Evolutionary conservation across 768 basidiomycete genomes (phyloP).

Genomic region (Dictyophora rubrovolvata): DNA sequence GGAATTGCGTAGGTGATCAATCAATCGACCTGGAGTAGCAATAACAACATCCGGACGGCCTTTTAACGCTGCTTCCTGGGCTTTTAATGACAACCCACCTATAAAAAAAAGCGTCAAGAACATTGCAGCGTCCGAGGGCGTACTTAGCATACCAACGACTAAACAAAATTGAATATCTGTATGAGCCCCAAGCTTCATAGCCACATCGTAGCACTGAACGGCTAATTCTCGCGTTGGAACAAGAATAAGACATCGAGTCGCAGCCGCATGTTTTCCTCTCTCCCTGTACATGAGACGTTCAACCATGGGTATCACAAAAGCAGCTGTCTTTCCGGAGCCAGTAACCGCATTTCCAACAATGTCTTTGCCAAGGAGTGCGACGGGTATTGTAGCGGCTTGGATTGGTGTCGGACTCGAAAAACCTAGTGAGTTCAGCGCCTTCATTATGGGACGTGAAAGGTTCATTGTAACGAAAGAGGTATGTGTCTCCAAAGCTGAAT

Average conservation of each 20-base stretch:
- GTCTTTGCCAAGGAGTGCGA: slow-evolving; percentile 90
- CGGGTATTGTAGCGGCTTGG: slow-evolving; percentile 87
- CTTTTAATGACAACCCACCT: slow-evolving; percentile 91
- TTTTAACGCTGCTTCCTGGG: slow-evolving; percentile 79
- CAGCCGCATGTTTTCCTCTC: slow-evolving; percentile 75
- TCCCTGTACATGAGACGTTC: slow-evolving; percentile 91
- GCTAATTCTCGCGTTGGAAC: slow-evolving; percentile 94
- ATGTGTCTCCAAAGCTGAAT: slow-evolving; percentile 41
- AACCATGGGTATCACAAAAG: slow-evolving; percentile 89
- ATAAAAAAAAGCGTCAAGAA: slow-evolving; percentile 3
- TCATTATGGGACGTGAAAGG: slow-evolving; percentile 87
- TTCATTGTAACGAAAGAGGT: slow-evolving; percentile 88
- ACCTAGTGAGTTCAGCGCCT: slow-evolving; percentile 73
- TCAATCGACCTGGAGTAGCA: slow-evolving; percentile 94
- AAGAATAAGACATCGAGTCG: slow-evolving; percentile 82
- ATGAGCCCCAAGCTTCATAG: slow-evolving; percentile 70
- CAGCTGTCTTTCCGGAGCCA: slow-evolving; percentile 97
- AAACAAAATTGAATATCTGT: slow-evolving; percentile 88
- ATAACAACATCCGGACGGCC: slow-evolving; percentile 88
- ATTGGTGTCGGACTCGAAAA: slow-evolving; percentile 90
- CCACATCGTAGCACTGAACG: slow-evolving; percentile 91
- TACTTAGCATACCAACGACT: slow-evolving; percentile 58
- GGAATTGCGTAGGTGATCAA: slow-evolving; percentile 95
- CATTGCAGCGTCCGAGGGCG: slow-evolving; percentile 2
- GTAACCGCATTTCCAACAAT: slow-evolving; percentile 94